Conservation (phyloP, 495 filamentous ascomycete genomes). For the Penicillium soppii region DNA sequence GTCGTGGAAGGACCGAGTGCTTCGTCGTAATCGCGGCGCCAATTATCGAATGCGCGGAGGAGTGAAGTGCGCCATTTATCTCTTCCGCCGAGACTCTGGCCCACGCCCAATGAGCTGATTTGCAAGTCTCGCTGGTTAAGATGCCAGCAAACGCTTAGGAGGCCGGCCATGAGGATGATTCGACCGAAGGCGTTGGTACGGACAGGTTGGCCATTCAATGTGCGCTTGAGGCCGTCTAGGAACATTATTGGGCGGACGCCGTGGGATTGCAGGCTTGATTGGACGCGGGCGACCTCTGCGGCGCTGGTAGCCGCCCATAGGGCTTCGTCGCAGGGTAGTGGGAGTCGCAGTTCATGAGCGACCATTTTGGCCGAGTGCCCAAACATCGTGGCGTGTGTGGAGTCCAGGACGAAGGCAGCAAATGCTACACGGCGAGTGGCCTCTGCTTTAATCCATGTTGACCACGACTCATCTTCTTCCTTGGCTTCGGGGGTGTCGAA, state of each 20-base stretch:
- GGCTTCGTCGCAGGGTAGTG: conserved; percentile 89
- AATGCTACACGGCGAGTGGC: conserved; percentile 88
- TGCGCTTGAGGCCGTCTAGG: conserved; percentile 87
- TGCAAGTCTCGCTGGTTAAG: conserved; percentile 97
- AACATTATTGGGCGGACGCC: conserved; percentile 87
- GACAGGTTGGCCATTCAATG: conserved; percentile 81
- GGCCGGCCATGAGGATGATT: conserved; percentile 91
- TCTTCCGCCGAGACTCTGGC: conserved; percentile 79
- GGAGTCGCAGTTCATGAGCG: conserved; percentile 89
- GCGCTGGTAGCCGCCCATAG: conserved; percentile 92
- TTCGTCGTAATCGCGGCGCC: conserved; percentile 91
- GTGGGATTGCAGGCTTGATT: conserved; percentile 76
- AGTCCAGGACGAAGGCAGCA: conserved; percentile 93
- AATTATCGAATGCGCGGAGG: conserved; percentile 88
- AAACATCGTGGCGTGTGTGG: conserved; percentile 97
- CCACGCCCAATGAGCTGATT: conserved; percentile 79
- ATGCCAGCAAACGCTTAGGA: conserved; percentile 94
- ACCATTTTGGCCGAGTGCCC: conserved; percentile 97
- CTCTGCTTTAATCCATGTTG: conserved; percentile 94
- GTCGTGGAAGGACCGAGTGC: conserved; percentile 57
- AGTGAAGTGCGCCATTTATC: conserved; percentile 92
- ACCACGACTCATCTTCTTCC: conserved; percentile 91
- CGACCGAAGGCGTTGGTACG: conserved; percentile 92
- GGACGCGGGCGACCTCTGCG: conserved; percentile 82
- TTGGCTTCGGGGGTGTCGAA: conserved; percentile 84